Conservation (phyloP, 257 asterid genomes). For the Prunella vulgaris region DNA sequence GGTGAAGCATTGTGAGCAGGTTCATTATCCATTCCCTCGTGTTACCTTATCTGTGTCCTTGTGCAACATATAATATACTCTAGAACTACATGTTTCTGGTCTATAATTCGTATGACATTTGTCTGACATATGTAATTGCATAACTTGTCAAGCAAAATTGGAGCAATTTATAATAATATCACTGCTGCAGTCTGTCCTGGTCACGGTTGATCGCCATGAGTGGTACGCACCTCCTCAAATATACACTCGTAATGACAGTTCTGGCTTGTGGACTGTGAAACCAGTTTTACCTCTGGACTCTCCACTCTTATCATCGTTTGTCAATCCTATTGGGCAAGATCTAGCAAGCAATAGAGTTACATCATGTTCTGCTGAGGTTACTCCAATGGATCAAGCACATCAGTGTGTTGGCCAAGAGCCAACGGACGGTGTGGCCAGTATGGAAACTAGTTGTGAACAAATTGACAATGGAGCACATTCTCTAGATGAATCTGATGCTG, state of each 20-base stretch:
- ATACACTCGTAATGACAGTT: constrained; percentile 79
- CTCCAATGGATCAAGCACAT: constrained; percentile 58
- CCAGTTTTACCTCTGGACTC: constrained; percentile 63
- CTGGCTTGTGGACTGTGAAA: constrained; percentile 83
- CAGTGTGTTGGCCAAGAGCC: constrained; percentile 54
- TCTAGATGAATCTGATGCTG: constrained; percentile 72
- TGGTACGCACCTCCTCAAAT: constrained; percentile 97
- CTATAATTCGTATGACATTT: neutral
- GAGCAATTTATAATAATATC: neutral
- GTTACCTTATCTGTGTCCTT: neutral
- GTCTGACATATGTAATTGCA: neutral
- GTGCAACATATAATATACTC: neutral
- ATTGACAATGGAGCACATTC: constrained; percentile 47
- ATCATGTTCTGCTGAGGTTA: constrained; percentile 42
- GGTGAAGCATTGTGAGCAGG: neutral
- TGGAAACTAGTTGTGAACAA: constrained; percentile 73
- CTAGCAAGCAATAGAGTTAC: constrained; percentile 37
- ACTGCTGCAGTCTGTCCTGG: constrained; percentile 88
- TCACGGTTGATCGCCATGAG: constrained; percentile 94
- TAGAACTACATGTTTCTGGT: neutral
- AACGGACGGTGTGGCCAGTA: constrained; percentile 62
- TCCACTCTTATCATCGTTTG: constrained; percentile 41
- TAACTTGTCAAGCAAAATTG: constrained; percentile 1
- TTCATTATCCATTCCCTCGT: neutral
- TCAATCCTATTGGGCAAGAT: constrained; percentile 36